Evolutionary conservation across 208 protist genomes (phyloP).

Genomic region (Angomonas ambiguus): DNA sequence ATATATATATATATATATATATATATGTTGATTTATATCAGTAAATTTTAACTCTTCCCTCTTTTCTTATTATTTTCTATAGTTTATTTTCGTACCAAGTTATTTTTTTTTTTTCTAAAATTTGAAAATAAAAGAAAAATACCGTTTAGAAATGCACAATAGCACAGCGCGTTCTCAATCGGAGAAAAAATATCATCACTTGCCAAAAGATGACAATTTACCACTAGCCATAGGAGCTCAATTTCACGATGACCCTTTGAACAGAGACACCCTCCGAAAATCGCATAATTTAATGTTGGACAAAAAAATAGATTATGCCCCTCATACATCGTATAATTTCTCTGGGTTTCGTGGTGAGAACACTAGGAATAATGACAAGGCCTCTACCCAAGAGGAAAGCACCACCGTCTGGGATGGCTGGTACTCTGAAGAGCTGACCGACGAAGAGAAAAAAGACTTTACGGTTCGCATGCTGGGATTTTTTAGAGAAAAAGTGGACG

Average conservation of each 20-base stretch:
- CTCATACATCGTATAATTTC: conserved; percentile 81
- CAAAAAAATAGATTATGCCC: conserved; percentile 47
- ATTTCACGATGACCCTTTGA: conserved; percentile 91
- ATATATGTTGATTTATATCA: conserved; percentile 20
- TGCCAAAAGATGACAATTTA: conserved; percentile 62
- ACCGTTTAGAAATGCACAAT: conserved; percentile 29
- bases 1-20: conserved; percentile 9
- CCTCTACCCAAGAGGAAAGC: background rate
- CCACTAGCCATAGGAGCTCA: conserved; percentile 78
- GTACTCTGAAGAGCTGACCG: conserved; percentile 55
- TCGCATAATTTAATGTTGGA: conserved; percentile 73
- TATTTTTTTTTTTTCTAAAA: conserved; percentile 1
- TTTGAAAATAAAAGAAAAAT: conserved; percentile 8
- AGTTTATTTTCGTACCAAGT: background rate
- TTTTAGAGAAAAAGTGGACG: conserved; percentile 66
- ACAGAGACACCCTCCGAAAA: conserved; percentile 66
- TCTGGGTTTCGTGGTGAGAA: conserved; percentile 25
- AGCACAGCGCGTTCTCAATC: conserved; percentile 60
- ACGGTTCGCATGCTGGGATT: conserved; percentile 75
- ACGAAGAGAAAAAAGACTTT: conserved; percentile 61
- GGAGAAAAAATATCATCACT: conserved; percentile 51
- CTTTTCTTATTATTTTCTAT: background rate
- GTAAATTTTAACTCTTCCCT: conserved; percentile 12
- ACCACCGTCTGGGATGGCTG: conserved; percentile 66
- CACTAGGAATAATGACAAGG: background rate